These are phyloP conservation scores for Austroboletus novae-zelandiae DNA, from an alignment of 1,284 basidiomycete species.

Conservation along the genomic window DNA sequence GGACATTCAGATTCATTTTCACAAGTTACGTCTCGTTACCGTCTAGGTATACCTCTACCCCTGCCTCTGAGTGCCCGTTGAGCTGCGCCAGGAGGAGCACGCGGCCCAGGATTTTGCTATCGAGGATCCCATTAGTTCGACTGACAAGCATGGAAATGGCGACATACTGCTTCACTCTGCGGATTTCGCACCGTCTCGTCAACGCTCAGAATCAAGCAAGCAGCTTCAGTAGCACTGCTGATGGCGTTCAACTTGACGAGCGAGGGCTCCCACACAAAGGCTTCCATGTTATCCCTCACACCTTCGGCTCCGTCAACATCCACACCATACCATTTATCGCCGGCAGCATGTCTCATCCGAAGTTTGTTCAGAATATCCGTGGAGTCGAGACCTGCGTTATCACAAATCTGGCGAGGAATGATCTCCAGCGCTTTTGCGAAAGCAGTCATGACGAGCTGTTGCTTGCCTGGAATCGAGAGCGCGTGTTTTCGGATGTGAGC, in stretches of 20 bases:
- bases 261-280: constrained; percentile 98
- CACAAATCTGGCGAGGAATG: constrained; percentile 97
- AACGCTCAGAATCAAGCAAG: constrained; percentile 91
- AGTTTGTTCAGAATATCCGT: constrained; percentile 98
- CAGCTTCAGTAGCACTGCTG: constrained; percentile 93
- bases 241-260: constrained; percentile 96
- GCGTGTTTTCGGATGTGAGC: constrained; percentile 90
- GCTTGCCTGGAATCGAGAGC: constrained; percentile 92
- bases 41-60: constrained; percentile 73
- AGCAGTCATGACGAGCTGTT: constrained; percentile 92
- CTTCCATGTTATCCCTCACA: constrained; percentile 93
- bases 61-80: constrained; percentile 81
- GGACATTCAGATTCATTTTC: constrained; percentile 4
- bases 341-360: constrained; percentile 93
- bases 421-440: constrained; percentile 97
- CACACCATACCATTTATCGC: constrained; percentile 89
- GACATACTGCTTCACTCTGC: constrained; percentile 81
- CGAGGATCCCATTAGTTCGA: constrained; percentile 11
- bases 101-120: constrained; percentile 74
- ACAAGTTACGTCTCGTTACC: constrained; percentile 37
- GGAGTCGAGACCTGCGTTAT: constrained; percentile 97
- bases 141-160: constrained; percentile 6
- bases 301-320: constrained; percentile 90
- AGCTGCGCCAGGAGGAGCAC: constrained; percentile 80
- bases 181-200: constrained; percentile 95